A percentile compares a stretch with the other conserved stretches of the same genome.
These are phyloP conservation scores for Boechera stricta DNA, from an alignment of 345 rosid genomes.

Conservation along the genomic window DNA sequence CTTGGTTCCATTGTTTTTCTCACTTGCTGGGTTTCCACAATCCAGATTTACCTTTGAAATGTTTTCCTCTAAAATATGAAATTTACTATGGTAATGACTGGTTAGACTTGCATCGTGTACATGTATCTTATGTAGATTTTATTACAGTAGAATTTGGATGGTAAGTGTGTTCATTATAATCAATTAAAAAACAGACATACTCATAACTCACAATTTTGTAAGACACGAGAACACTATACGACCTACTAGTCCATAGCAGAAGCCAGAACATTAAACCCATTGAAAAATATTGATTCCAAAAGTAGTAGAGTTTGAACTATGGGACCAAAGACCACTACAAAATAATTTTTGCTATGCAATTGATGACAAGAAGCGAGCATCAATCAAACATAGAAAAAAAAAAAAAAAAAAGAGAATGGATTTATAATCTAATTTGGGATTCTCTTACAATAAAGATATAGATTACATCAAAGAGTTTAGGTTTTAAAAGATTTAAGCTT, in stretches of 20 bases:
- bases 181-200: no score
- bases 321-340: background rate
- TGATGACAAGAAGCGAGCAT: background rate
- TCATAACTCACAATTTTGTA: background rate
- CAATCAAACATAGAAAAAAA: background rate
- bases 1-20: background rate
- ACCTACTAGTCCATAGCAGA: background rate
- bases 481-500: constrained; percentile 11
- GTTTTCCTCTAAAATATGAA: background rate
- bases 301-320: background rate
- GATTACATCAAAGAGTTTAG: constrained; percentile 22
- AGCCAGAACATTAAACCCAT: background rate
- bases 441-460: constrained; percentile 19
- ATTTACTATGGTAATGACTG: background rate
- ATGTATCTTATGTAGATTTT: background rate
- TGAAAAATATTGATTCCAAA: background rate
- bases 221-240: background rate
- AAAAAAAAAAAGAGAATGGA: background rate
- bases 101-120: no score
- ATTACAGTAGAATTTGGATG: background rate
- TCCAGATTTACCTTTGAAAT: background rate
- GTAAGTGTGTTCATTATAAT: background rate
- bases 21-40: background rate
- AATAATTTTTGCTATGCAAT: background rate
- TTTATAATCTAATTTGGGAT: constrained; percentile 1